Evolutionary conservation across 192 early-diverging fungal species (phyloP).

Genomic region (Dimargaris verticillata): DNA sequence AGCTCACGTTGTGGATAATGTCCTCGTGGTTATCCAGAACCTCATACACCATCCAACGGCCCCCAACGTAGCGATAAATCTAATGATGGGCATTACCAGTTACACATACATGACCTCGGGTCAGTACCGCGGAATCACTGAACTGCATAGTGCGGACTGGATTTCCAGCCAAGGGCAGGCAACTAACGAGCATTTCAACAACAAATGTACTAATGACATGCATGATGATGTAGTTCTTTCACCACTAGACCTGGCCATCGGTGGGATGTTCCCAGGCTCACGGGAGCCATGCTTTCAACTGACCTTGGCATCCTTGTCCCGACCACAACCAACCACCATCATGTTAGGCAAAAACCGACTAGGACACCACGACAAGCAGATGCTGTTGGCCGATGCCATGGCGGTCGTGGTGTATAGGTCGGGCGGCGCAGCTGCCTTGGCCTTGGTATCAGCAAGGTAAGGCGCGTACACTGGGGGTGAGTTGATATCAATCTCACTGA

Average conservation of each 20-base stretch:
- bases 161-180: too few relatives aligned
- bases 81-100: too few relatives aligned
- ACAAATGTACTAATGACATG: too few relatives aligned
- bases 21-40: conserved; percentile 40
- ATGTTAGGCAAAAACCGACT: conserved; percentile 1
- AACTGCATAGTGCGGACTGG: too few relatives aligned
- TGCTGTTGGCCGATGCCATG: background rate
- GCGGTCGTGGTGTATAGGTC: background rate
- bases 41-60: conserved; percentile 45
- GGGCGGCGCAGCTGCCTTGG: background rate
- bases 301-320: conserved; percentile 2
- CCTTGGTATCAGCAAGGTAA: background rate
- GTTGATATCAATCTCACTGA: conserved; percentile 13
- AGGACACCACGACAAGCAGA: conserved; percentile 8
- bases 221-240: too few relatives aligned
- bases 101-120: too few relatives aligned
- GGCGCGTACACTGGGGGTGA: background rate
- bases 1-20: conserved; percentile 47
- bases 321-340: conserved; percentile 6
- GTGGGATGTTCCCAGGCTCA: too few relatives aligned
- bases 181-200: too few relatives aligned
- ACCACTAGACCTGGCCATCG: too few relatives aligned
- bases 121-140: too few relatives aligned
- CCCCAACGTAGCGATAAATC: conserved; percentile 6
- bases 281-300: too few relatives aligned